Percentiles rank a stretch among this genome's conserved stretches.
Evolutionary conservation across 129 eudicot species (phyloP).

Genomic region (Logfia minima): DNA sequence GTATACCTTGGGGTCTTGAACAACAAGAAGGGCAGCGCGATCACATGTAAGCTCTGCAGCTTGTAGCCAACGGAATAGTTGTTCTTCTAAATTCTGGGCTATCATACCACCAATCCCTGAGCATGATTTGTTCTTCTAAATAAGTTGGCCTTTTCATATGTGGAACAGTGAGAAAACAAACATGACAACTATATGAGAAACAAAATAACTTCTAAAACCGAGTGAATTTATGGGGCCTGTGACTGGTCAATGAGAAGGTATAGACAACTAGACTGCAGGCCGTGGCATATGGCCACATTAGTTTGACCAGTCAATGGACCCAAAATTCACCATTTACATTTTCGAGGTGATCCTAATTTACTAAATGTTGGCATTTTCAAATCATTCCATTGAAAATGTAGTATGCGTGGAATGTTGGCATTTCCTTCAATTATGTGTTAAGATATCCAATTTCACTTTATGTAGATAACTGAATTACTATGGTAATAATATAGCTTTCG

Average conservation of each 20-base stretch:
- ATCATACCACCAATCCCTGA: constrained; percentile 88
- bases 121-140: background rate
- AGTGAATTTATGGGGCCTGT: background rate
- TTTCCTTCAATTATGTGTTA: background rate
- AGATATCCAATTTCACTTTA: background rate
- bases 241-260: background rate
- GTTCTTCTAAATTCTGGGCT: constrained; percentile 90
- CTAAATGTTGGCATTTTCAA: background rate
- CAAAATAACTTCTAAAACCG: background rate
- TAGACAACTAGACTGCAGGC: background rate
- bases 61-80: constrained; percentile 88
- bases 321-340: background rate
- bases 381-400: background rate
- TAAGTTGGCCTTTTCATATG: background rate
- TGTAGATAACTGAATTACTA: background rate
- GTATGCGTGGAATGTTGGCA: background rate
- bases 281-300: background rate
- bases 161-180: background rate
- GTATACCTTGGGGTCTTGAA: constrained; percentile 95
- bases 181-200: background rate
- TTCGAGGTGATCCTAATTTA: background rate
- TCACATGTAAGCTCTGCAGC: constrained; percentile 98
- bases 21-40: constrained; percentile 98
- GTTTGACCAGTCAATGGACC: background rate
- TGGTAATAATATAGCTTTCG: background rate